Base-by-base conservation (phyloP, 805 yeast species). In the Yamadazyma kitorensis region DNA sequence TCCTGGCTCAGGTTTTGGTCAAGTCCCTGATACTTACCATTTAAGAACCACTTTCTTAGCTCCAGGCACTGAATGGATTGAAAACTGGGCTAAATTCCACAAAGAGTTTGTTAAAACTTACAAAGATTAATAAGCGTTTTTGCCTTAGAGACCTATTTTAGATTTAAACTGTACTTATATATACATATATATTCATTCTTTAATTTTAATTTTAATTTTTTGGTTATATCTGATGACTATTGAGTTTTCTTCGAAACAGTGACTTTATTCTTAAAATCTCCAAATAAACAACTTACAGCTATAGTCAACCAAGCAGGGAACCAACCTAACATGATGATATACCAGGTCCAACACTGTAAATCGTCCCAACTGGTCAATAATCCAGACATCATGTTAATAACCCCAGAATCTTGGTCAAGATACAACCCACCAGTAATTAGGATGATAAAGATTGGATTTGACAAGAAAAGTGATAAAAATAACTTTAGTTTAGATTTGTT, bases 1-100 rank as follows among this genome's bases (percentile, higher is more conserved):
- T 43, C 98, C 99, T 19, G 99, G 98, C 25, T 79, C 87, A 21
- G 99, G 99, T 0, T 93, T 93, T 51, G 97, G 98, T 20, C 98
- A 93, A 64, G 82, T 72, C 30, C 80, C 80, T 30, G 95, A 87
- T 14, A 88, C 97, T 4, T 83, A 72, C 65, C 99, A 93, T 56
- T 74, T 93, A 50, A 81, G 99, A 72, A 93, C 98, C 1, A 93
- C 99, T 0, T 93, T 93, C 68, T 71, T 93, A 52, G 95, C 98
- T 10, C 97, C 98, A 11, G 98, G 97, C 27, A 72, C 76, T 17
- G 91, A 86, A 49, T 87, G 96, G 87, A 86, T 88, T 46, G 72
- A 76, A 13, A 61, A 69, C 29, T 86, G 97, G 88, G 74, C 74
- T 33, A 60, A 64, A 12, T 93, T 93, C 75, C 98, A 93, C 64